Percentiles rank a stretch among this genome's conserved stretches.
These are phyloP conservation scores for Raffaelea ambrosiae DNA, from an alignment of 2,329 filamentous ascomycete genomes.

Conservation along the genomic window DNA sequence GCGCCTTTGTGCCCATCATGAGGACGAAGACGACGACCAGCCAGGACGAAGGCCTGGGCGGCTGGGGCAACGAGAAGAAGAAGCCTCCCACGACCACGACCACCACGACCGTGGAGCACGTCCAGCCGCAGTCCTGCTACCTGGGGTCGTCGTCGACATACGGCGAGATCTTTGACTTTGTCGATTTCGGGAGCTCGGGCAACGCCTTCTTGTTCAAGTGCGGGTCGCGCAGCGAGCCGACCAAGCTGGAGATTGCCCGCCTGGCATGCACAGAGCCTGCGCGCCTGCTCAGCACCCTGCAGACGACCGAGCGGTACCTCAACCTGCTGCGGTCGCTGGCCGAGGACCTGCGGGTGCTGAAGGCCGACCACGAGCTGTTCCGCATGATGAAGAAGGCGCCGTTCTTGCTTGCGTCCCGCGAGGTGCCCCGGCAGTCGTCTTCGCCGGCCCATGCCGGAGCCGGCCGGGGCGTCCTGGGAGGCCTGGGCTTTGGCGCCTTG, in stretches of 20 bases:
- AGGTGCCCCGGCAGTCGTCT: slow-evolving; percentile 44
- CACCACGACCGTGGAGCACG: slow-evolving; percentile 32
- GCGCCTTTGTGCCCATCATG: slow-evolving; percentile 63
- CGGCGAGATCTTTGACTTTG: slow-evolving; percentile 91
- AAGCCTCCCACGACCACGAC: no score
- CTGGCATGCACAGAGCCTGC: slow-evolving; percentile 80
- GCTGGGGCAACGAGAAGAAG: neutral
- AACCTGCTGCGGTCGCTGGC: slow-evolving; percentile 73
- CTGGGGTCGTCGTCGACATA: slow-evolving; percentile 65
- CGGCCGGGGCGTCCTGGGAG: neutral
- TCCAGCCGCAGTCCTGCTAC: slow-evolving; percentile 69
- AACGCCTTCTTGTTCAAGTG: slow-evolving; percentile 84
- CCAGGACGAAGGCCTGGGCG: neutral
- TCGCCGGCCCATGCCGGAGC: no score
- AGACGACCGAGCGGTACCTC: slow-evolving; percentile 78
- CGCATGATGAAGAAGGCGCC: slow-evolving; percentile 64
- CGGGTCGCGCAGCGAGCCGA: slow-evolving; percentile 86
- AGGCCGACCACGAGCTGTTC: slow-evolving; percentile 71
- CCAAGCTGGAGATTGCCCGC: slow-evolving; percentile 72
- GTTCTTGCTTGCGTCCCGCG: slow-evolving; percentile 77
- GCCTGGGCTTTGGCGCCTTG: neutral
- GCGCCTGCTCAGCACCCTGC: slow-evolving; percentile 69
- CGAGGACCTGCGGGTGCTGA: slow-evolving; percentile 60
- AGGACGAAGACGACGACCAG: neutral
- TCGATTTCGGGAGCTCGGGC: slow-evolving; percentile 81